Conservation (phyloP, 805 yeast genomes). For the Sugiyamaella mastotermitis region DNA sequence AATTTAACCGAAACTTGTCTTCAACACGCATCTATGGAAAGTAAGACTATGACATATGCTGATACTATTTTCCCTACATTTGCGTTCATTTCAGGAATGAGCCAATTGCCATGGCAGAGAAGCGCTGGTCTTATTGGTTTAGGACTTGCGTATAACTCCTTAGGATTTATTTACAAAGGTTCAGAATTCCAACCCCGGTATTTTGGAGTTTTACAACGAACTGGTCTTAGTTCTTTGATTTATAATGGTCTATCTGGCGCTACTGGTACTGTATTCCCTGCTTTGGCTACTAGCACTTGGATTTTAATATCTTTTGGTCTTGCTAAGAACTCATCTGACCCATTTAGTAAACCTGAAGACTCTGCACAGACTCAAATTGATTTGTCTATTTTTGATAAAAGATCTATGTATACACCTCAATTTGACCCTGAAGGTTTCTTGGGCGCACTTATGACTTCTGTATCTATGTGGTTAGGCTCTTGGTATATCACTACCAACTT, state of each 20-base stretch:
- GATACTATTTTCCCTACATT: constrained; percentile 29
- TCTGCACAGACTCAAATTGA: constrained; percentile 33
- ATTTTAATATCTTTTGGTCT: constrained; percentile 21
- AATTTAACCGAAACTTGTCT: constrained; percentile 15
- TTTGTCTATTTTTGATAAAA: constrained; percentile 18
- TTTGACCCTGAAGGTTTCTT: constrained; percentile 36
- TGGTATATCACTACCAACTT: constrained; percentile 25
- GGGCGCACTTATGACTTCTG: constrained; percentile 31
- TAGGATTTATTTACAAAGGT: constrained; percentile 8
- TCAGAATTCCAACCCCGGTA: constrained; percentile 17
- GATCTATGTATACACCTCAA: constrained; percentile 21
- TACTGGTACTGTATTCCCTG: constrained; percentile 20
- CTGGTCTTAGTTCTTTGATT: constrained; percentile 24
- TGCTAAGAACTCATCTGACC: constrained; percentile 23
- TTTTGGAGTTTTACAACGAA: constrained; percentile 28
- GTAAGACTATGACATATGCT: constrained; percentile 23
- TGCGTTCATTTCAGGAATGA: constrained; percentile 27
- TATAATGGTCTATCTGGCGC: constrained; percentile 11
- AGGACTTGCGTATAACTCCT: constrained; percentile 26
- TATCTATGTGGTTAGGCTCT: constrained; percentile 33
- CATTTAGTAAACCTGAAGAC: constrained; percentile 23
- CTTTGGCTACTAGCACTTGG: constrained; percentile 26
- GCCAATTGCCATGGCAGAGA: constrained; percentile 14
- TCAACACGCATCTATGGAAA: constrained; percentile 22
- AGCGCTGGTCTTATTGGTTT: constrained; percentile 23